Evolutionary conservation across 768 basidiomycete genomes (phyloP), one percentile per base, ranked within the genome.

Genomic region (Xerocomus brunneocitrinus): DNA sequence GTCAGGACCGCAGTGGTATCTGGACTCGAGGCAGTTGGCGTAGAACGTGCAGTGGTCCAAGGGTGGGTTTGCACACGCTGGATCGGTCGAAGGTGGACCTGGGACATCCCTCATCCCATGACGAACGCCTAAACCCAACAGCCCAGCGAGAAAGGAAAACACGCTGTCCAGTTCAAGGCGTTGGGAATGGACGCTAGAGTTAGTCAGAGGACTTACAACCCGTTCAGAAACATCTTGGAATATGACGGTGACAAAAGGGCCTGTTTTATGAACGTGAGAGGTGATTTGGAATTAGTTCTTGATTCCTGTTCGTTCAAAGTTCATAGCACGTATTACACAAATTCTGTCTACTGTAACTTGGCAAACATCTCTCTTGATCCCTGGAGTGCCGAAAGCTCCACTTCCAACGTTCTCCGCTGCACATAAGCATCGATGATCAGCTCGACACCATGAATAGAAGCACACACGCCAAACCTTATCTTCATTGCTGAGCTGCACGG

Each of bases 321-420:
- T 36, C 16, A 16, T 36, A 24, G 39, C 22, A 40, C 39, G 3
- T 40, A 22, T 40, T 44, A 44, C 28, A 44, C 16, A n/a, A 19
- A 28, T 34, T 34, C 8, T 14, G 13, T 42, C 40, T 64, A 83
- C 65, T 84, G 85, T 52, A 91, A 67, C 61, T 80, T 79, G 9
- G 75, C 71, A 69, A 95, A 95, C 83, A 89, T 89, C 59, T 81
- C 78, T 64, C 82, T 86, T 27, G 87, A 86, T 46, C 77, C 70
- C 59, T 83, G 80, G 28, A 95, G 68, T 6, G 87, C 86, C 35
- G 81, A 71, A 49, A 93, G 81, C 66, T 97, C 94, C 12, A 86
- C 85, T 61, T 94, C 87, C 34, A 87, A 62, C 2, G 86, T 89
- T 60, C 80, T 84, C 64, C 84, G 77, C 91, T 92, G 66, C 42